These are phyloP conservation scores for Citeromyces matritensis DNA, from an alignment of 805 yeast genomes.

Conservation along the genomic window DNA sequence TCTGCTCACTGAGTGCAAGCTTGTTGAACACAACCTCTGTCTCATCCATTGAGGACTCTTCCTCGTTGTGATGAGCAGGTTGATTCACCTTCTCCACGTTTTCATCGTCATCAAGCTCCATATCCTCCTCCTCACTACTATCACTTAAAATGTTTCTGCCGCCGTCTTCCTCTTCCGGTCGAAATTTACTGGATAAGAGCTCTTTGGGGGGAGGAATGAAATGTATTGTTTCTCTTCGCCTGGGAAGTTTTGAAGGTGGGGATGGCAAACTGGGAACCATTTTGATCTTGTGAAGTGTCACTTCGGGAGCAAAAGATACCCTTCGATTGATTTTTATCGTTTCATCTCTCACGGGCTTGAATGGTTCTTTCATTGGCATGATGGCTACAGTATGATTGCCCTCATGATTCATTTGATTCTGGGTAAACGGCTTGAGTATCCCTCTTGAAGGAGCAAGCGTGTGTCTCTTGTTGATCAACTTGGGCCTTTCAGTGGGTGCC, in stretches of 20 bases:
- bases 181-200: neutral
- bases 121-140: constrained; percentile 2
- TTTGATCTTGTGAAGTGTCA: constrained; percentile 44
- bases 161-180: constrained; percentile 3
- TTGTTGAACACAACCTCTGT: constrained; percentile 1
- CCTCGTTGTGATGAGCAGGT: constrained; percentile 8
- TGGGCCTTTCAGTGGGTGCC: too few relatives aligned
- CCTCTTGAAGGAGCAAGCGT: constrained; percentile 1
- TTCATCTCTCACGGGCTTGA: neutral
- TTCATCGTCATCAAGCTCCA: constrained; percentile 2
- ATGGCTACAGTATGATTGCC: constrained; percentile 4
- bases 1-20: constrained; percentile 2
- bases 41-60: constrained; percentile 2
- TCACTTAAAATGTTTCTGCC: constrained; percentile 3
- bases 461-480: neutral
- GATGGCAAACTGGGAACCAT: constrained; percentile 12
- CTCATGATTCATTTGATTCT: neutral
- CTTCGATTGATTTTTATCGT: constrained; percentile 19
- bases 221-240: constrained; percentile 13
- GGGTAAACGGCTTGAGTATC: neutral
- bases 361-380: neutral
- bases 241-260: constrained; percentile 6
- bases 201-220: constrained; percentile 12
- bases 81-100: constrained; percentile 11
- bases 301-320: constrained; percentile 70